Evolutionary conservation across 352 stramenopile species (phyloP), one percentile per base, ranked within the genome.

Genomic region (Phytophthora citricola): DNA sequence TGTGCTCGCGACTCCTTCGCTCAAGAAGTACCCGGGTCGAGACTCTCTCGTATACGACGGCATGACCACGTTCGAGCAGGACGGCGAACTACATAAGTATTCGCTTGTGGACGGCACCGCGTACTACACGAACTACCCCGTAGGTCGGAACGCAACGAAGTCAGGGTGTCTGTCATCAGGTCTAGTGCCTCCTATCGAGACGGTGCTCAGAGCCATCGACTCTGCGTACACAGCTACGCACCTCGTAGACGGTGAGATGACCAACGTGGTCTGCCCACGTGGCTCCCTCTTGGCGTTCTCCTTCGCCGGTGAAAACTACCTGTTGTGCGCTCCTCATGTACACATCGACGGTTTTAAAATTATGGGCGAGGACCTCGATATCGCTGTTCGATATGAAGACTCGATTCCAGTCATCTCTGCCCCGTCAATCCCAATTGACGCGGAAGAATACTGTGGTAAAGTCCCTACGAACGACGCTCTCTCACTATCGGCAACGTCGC

Each of bases 261-360:
- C 49, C 2, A 8, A 52, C 0, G 26, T 60, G 2, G 59, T 20
- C 4, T 58, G 58, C 51, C 40, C 53, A 2, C 20, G 45, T 4
- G 67, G 51, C 2, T 58, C 57, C 10, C 17, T 66, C 4, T 39
- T 71, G 63, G 56, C 56, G 3, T 54, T 75, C 12, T 12, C 34
- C 4, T 82, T 83, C 43, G 59, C 49, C 2, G 68, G 52, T 7
- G 67, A 83, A 46, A 49, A 75, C 46, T 85, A 77, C 57, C 39
- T 80, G 41, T 20, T 82, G 29, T 85, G 76, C 24, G 61, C 47
- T 41, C 47, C 48, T 12, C 34, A 49, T 5, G 20, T 39, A 3
- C 39, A 53, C 7, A 2, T 58, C 14, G 51, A 61, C 0, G 65
- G 65, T 1, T 72, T 76, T 40, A 57, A 52, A 12, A 60, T 76